phyloP scores from a whole-genome alignment of 352 stramenopile species.

The Pythium coloratum region DNA sequence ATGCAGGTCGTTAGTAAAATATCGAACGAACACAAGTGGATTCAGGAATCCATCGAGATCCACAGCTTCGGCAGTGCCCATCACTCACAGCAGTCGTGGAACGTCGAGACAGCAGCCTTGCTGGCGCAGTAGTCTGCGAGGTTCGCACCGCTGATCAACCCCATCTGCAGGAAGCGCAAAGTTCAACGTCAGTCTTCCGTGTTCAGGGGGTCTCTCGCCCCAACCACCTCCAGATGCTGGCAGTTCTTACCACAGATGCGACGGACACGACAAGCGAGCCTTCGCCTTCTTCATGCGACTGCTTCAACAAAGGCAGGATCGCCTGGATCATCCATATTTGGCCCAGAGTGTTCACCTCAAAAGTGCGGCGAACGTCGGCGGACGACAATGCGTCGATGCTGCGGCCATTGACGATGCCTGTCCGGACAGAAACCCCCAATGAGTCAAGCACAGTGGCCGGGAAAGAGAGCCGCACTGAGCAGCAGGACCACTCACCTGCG shows the following conservation, averaged over 20 bases:
- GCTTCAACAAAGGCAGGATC: conserved; percentile 66
- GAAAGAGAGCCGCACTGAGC: neutral
- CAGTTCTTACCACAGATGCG: conserved; percentile 58
- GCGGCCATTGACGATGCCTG: conserved; percentile 34
- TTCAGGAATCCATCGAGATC: neutral
- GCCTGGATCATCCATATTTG: conserved; percentile 76
- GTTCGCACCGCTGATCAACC: conserved; percentile 56
- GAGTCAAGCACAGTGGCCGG: neutral
- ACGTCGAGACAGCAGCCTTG: conserved; percentile 74
- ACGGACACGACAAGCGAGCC: conserved; percentile 58
- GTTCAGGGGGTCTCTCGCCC: neutral
- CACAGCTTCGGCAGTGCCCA: neutral
- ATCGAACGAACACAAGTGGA: conserved; percentile 3
- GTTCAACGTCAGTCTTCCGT: neutral
- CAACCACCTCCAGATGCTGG: neutral
- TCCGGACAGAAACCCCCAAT: conserved; percentile 13
- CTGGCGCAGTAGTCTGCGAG: conserved; percentile 78
- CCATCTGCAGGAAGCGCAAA: conserved; percentile 43
- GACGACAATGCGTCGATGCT: conserved; percentile 29
- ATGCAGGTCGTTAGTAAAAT: neutral
- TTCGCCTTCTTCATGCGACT: conserved; percentile 29
- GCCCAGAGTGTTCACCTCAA: conserved; percentile 47
- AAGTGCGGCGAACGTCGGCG: conserved; percentile 23
- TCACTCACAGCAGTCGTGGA: conserved; percentile 65
- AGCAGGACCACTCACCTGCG: conserved; percentile 21